Conservation (phyloP, 192 early-diverging fungal genomes). For the Gryganskiella cystojenkinii region DNA sequence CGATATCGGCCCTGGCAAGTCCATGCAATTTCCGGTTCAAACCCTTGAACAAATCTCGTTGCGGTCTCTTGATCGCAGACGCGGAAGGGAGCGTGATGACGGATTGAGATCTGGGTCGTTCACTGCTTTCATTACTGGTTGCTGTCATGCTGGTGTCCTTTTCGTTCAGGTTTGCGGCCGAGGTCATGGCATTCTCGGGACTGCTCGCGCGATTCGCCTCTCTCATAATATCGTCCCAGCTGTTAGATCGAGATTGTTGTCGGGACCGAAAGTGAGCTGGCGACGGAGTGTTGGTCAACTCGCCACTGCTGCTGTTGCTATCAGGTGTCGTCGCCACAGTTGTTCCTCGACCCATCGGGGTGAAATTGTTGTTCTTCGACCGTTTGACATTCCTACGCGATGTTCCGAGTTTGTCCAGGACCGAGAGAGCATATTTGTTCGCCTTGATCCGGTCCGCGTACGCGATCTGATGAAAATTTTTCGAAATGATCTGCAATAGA, state of each 20-base stretch:
- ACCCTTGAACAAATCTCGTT: conserved; percentile 46
- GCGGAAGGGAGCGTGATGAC: too few relatives aligned
- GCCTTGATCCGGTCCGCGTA: conserved; percentile 73
- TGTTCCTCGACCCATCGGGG: too few relatives aligned
- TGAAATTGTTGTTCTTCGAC: too few relatives aligned
- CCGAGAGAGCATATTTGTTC: conserved; percentile 67
- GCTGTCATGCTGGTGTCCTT: too few relatives aligned
- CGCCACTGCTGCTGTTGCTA: conserved; percentile 35
- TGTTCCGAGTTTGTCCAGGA: conserved; percentile 66
- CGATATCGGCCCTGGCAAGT: conserved; percentile 40
- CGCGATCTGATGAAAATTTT: conserved; percentile 69
- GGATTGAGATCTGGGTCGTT: too few relatives aligned
- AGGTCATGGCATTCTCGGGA: too few relatives aligned
- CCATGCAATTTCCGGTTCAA: conserved; percentile 34
- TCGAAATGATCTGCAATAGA: conserved; percentile 70
- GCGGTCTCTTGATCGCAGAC: too few relatives aligned
- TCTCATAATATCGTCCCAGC: too few relatives aligned
- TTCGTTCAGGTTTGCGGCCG: too few relatives aligned
- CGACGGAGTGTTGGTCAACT: conserved; percentile 30
- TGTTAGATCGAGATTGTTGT: conserved; percentile 37
- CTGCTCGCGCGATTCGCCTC: too few relatives aligned
- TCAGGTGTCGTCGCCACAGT: conserved; percentile 30
- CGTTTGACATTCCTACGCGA: conserved; percentile 53
- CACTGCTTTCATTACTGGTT: too few relatives aligned
- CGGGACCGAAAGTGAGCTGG: conserved; percentile 36